A percentile compares a stretch with the other conserved stretches of the same genome.
Conservation (phyloP, 306 rosid species). For the Abrus pulchellus region DNA sequence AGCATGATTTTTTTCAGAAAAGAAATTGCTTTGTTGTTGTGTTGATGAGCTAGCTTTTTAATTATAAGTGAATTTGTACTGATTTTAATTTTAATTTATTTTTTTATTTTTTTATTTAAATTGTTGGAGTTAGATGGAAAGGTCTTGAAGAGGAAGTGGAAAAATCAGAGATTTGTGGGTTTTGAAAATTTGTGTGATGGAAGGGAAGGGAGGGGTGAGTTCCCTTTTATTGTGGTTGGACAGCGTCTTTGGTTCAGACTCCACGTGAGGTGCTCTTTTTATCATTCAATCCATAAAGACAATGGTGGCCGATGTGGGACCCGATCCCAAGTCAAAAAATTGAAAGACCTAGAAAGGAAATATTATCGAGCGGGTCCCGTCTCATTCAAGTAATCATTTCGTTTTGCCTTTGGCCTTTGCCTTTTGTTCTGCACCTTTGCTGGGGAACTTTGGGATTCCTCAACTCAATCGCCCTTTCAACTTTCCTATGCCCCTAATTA, state of each 20-base stretch:
- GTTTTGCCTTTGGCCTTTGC: constrained; percentile 71
- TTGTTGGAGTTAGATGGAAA: background rate
- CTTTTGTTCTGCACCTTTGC: constrained; percentile 74
- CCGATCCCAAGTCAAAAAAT: constrained; percentile 91
- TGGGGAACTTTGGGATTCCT: constrained; percentile 69
- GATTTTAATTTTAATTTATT: constrained; percentile 13
- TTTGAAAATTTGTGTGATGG: background rate
- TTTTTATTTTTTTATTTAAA: background rate
- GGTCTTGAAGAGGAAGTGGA: background rate
- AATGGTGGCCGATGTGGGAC: constrained; percentile 86
- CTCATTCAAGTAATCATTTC: constrained; percentile 90
- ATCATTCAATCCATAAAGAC: constrained; percentile 96
- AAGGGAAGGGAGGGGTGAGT: constrained; percentile 4
- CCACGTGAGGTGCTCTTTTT: constrained; percentile 99
- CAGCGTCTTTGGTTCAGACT: constrained; percentile 94
- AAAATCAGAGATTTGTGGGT: background rate
- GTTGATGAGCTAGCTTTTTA: constrained; percentile 27
- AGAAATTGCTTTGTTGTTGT: constrained; percentile 60
- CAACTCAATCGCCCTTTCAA: constrained; percentile 7
- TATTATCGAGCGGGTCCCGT: constrained; percentile 70
- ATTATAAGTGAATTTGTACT: constrained; percentile 22
- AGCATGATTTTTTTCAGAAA: constrained; percentile 56
- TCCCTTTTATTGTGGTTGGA: constrained; percentile 80
- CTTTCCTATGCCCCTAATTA: constrained; percentile 24
- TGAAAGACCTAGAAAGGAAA: constrained; percentile 81